Conservation (phyloP, 179 eudicot genomes). For the Carnegiea gigantea region DNA sequence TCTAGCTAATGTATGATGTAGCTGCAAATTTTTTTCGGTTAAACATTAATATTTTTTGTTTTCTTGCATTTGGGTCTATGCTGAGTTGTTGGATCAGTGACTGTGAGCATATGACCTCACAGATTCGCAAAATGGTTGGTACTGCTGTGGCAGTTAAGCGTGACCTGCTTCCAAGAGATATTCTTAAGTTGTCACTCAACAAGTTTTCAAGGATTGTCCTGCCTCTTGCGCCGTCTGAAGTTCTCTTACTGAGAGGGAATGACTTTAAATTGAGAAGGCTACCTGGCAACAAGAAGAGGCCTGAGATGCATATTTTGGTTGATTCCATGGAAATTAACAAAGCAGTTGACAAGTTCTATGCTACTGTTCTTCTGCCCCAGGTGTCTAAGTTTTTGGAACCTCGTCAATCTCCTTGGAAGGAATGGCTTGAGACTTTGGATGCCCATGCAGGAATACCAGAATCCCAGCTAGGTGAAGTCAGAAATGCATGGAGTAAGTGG, state of each 20-base stretch:
- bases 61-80: not conserved
- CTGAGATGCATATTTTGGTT: slow-evolving; percentile 66
- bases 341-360: slow-evolving; percentile 64
- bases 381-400: slow-evolving; percentile 71
- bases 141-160: slow-evolving; percentile 91
- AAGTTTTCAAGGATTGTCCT: slow-evolving; percentile 78
- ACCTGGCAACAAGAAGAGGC: slow-evolving; percentile 64
- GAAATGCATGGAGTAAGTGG: slow-evolving; percentile 65
- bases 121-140: slow-evolving; percentile 98
- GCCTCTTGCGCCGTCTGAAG: slow-evolving; percentile 93
- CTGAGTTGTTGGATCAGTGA: not conserved
- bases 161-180: slow-evolving; percentile 72
- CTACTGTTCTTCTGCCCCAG: slow-evolving; percentile 54
- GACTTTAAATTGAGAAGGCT: slow-evolving; percentile 54
- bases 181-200: slow-evolving; percentile 62
- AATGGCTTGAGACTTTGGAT: slow-evolving; percentile 74
- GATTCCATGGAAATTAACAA: slow-evolving; percentile 70
- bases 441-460: slow-evolving; percentile 71
- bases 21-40: not conserved
- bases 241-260: slow-evolving; percentile 70
- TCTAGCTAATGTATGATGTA: not conserved
- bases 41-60: not conserved
- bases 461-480: slow-evolving; percentile 60
- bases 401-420: slow-evolving; percentile 68
- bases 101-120: slow-evolving; percentile 24